phyloP scores from a whole-genome alignment of 2,329 filamentous ascomycete genomes.

The Penicillium sp. region DNA sequence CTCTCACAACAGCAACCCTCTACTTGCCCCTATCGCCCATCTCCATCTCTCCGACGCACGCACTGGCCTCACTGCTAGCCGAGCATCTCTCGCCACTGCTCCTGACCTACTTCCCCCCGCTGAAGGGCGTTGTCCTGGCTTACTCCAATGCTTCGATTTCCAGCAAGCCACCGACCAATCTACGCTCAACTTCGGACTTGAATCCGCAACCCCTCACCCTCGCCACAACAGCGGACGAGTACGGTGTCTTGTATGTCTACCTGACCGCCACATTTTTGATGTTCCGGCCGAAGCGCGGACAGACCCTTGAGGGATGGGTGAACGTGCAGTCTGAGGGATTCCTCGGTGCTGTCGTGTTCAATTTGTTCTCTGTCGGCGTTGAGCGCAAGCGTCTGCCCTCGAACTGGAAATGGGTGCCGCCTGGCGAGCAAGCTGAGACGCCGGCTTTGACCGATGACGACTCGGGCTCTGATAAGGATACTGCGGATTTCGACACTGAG shows the following conservation, averaged over 20 bases:
- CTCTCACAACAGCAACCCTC: conserved; percentile 74
- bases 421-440: conserved; percentile 40
- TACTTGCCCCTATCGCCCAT: conserved; percentile 61
- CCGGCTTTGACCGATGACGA: conserved; percentile 28
- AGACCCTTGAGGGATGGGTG: conserved; percentile 74
- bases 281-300: conserved; percentile 72
- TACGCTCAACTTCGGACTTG: conserved; percentile 27
- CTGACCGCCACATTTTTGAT: conserved; percentile 83
- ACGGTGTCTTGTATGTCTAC: conserved; percentile 82
- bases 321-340: conserved; percentile 88
- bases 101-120: conserved; percentile 61
- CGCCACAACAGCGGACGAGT: conserved; percentile 65
- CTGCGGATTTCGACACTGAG: conserved; percentile 33
- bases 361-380: conserved; percentile 87
- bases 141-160: conserved; percentile 50
- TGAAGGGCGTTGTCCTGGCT: conserved; percentile 57
- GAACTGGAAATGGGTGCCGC: conserved; percentile 76
- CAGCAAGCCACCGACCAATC: conserved; percentile 37
- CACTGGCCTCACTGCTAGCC: conserved; percentile 57
- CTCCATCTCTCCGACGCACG: conserved; percentile 51
- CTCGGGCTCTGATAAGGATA: conserved; percentile 16
- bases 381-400: conserved; percentile 71
- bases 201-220: conserved; percentile 42
- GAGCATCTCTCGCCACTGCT: conserved; percentile 62
- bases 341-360: conserved; percentile 83